A percentile compares a stretch with the other conserved stretches of the same genome.
Evolutionary conservation across 352 stramenopile species (phyloP).

Genomic region (Globisporangium cederbergense): DNA sequence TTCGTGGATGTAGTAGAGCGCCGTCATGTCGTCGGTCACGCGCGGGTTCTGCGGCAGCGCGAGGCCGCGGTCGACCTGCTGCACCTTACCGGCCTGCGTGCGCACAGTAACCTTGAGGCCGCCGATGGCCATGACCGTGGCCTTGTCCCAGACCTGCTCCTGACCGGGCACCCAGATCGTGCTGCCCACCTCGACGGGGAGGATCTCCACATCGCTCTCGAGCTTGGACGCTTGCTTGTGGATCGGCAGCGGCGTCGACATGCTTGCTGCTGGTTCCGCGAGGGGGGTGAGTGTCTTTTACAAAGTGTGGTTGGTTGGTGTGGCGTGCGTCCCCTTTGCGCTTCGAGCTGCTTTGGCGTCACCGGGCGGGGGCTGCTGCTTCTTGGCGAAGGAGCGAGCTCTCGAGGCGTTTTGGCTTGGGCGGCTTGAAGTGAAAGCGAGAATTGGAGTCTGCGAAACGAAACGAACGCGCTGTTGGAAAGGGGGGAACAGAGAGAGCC

Average conservation of each 20-base stretch:
- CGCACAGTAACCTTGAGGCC: constrained; percentile 84
- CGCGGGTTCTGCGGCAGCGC: constrained; percentile 77
- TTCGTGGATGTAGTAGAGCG: constrained; percentile 94
- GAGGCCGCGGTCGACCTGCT: constrained; percentile 77
- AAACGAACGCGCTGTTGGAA: constrained; percentile 14
- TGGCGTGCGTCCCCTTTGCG: constrained; percentile 7
- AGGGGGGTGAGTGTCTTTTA: not conserved
- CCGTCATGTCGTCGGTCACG: constrained; percentile 91
- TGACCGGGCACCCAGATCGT: constrained; percentile 71
- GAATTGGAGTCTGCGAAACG: constrained; percentile 14
- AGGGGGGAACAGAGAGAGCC: not conserved
- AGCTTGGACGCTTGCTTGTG: constrained; percentile 66
- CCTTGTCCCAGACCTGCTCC: constrained; percentile 78
- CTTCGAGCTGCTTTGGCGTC: not conserved
- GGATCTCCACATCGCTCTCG: constrained; percentile 58
- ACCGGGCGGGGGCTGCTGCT: constrained; percentile 1
- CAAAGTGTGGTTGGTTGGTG: not conserved
- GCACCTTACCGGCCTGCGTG: constrained; percentile 78
- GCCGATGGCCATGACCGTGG: constrained; percentile 80
- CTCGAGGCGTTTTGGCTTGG: not conserved
- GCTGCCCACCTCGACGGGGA: constrained; percentile 72
- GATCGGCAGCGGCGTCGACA: constrained; percentile 69
- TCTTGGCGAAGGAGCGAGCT: not conserved
- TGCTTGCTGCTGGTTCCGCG: constrained; percentile 16
- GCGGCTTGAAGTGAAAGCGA: constrained; percentile 39